These are phyloP conservation scores for Colletotrichum sp. DNA, from an alignment of 2,329 filamentous ascomycete species.

Conservation along the genomic window DNA sequence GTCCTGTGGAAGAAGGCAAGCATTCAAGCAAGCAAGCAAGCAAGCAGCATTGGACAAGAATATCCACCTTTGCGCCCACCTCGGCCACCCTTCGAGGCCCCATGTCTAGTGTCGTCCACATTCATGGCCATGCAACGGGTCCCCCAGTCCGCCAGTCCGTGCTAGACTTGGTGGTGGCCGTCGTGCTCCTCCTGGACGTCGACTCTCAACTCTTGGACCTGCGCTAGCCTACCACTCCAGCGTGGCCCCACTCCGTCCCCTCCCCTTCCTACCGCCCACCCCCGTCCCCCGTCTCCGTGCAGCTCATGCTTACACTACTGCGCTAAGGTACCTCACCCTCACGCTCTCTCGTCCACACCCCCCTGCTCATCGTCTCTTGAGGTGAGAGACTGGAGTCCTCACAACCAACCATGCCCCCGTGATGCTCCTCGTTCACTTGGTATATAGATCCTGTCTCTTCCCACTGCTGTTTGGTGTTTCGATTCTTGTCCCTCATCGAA, in stretches of 20 bases:
- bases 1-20: too few species aligned
- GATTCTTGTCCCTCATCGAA: slow-evolving; percentile 22
- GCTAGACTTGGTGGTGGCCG: background rate
- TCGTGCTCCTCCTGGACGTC: background rate
- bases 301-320: background rate
- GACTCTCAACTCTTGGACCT: background rate
- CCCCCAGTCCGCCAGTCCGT: slow-evolving; percentile 1
- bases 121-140: slow-evolving; percentile 17
- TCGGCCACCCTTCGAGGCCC: background rate
- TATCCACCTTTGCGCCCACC: slow-evolving; percentile 10
- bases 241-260: slow-evolving; percentile 4
- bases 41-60: background rate
- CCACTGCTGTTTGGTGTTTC: slow-evolving; percentile 15
- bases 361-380: slow-evolving; percentile 3
- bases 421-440: slow-evolving; percentile 4
- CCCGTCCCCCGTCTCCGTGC: slow-evolving; percentile 9
- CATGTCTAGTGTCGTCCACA: slow-evolving; percentile 4
- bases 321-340: background rate
- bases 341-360: background rate
- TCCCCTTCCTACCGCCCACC: background rate
- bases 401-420: slow-evolving; percentile 9
- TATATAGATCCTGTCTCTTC: slow-evolving; percentile 22
- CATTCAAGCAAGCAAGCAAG: background rate
- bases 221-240: background rate
- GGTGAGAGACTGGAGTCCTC: slow-evolving; percentile 7